A percentile compares a stretch with the other conserved stretches of the same genome.
Evolutionary conservation across 2,329 filamentous ascomycete genomes (phyloP).

Genomic region (Gnomoniopsis smithogilvyi): DNA sequence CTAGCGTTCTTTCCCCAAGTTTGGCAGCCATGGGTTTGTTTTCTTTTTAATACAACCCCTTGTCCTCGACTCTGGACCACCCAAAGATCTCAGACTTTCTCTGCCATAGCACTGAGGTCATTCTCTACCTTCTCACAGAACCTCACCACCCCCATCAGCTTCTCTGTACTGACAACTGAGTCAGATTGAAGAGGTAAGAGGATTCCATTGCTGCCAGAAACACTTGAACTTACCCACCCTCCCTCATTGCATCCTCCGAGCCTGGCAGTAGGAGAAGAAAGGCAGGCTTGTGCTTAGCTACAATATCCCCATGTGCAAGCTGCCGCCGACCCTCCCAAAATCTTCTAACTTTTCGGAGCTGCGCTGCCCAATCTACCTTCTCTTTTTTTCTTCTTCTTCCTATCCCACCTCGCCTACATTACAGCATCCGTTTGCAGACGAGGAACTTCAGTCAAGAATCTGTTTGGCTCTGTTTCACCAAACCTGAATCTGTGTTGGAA

Average conservation of each 20-base stretch:
- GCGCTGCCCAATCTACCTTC: not conserved
- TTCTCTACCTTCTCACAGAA: slow-evolving; percentile 4
- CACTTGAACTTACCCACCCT: too few species aligned
- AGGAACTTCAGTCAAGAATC: not conserved
- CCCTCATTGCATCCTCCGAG: too few species aligned
- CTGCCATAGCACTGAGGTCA: slow-evolving; percentile 10
- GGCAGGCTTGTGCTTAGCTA: not conserved
- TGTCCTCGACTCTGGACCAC: slow-evolving; percentile 14
- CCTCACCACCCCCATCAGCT: not conserved
- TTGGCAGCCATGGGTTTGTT: slow-evolving; percentile 4
- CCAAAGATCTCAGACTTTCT: not conserved
- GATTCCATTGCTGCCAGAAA: too few species aligned
- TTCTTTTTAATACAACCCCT: slow-evolving; percentile 20
- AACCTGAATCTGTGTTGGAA: not conserved
- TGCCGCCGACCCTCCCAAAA: not conserved
- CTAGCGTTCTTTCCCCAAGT: not conserved
- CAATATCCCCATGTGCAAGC: not conserved
- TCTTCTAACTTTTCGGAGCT: not conserved
- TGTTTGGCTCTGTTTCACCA: not conserved
- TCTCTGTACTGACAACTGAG: too few species aligned
- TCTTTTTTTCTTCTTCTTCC: not conserved
- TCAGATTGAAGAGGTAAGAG: too few species aligned
- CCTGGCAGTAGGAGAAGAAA: not conserved
- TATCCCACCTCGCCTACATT: not conserved
- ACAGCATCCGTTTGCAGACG: not conserved